These are phyloP conservation scores for Ascochyta lentis DNA, from an alignment of 2,329 filamentous ascomycete species.

Conservation along the genomic window DNA sequence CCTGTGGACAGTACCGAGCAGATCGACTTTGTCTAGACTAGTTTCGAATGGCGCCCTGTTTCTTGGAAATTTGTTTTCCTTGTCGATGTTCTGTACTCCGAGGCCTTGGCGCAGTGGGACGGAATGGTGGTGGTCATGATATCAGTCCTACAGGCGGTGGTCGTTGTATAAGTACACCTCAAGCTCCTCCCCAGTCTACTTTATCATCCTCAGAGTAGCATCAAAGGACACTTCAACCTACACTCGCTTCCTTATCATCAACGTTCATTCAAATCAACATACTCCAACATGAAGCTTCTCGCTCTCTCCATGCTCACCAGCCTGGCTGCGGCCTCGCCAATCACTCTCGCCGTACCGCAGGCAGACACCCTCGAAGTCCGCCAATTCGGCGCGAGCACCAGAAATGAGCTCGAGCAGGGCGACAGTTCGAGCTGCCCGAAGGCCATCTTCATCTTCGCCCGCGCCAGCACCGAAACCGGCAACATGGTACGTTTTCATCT, in stretches of 20 bases:
- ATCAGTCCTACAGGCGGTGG: neutral
- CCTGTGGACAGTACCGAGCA: neutral
- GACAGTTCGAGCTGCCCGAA: conserved; percentile 28
- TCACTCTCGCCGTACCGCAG: conserved; percentile 9
- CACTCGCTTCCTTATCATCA: neutral
- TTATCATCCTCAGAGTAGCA: too few species aligned
- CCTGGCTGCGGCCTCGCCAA: conserved; percentile 20
- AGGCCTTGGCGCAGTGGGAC: neutral
- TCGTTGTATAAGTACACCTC: neutral
- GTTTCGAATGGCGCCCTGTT: too few species aligned
- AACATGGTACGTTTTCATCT: conserved; percentile 32
- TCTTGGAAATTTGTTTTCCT: neutral
- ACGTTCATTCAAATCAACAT: neutral
- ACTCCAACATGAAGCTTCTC: conserved; percentile 31
- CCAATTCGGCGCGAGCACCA: conserved; percentile 16
- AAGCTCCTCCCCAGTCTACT: neutral
- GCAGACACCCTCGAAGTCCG: conserved; percentile 18
- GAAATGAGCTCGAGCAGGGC: conserved; percentile 34
- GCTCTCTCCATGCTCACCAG: conserved; percentile 21
- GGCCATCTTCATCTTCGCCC: conserved; percentile 39
- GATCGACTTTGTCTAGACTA: too few species aligned
- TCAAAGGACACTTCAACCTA: neutral
- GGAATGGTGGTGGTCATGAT: neutral
- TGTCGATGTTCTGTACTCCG: neutral
- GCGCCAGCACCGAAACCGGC: conserved; percentile 32